Percentiles rank a stretch among this genome's conserved stretches.
Evolutionary conservation across 768 basidiomycete genomes (phyloP).

Genomic region (Russula virescens): DNA sequence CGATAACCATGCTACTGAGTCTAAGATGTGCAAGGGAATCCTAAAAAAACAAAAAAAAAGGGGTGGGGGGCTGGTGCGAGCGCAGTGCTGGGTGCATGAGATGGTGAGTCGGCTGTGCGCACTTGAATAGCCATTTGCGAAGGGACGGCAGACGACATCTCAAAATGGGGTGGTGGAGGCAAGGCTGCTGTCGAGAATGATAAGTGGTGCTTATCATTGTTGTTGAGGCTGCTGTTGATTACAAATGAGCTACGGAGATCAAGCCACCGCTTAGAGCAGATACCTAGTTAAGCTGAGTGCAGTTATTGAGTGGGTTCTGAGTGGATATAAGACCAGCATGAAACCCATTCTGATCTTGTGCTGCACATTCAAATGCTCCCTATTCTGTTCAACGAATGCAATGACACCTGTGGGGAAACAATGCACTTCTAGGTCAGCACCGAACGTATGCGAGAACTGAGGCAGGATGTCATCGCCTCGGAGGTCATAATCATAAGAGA

Average conservation of each 20-base stretch:
- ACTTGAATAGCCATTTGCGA: no score
- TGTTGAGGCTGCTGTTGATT: constrained; percentile 3
- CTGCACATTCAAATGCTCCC: constrained; percentile 11
- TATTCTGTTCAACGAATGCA: constrained; percentile 13
- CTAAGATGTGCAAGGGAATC: no score
- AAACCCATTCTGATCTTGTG: constrained; percentile 19
- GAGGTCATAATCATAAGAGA: no score
- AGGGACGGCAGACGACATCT: no score
- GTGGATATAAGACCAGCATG: constrained; percentile 9
- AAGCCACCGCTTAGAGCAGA: not conserved
- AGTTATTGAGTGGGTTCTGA: constrained; percentile 7
- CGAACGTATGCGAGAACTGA: constrained; percentile 17
- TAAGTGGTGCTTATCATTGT: constrained; percentile 7
- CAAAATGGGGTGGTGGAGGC: no score
- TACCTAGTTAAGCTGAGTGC: constrained; percentile 7
- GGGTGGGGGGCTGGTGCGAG: no score
- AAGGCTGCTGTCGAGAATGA: no score
- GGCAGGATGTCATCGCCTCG: constrained; percentile 7
- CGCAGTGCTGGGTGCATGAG: no score
- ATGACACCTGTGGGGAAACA: constrained; percentile 7
- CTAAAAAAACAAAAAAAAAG: no score
- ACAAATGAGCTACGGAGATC: constrained; percentile 1
- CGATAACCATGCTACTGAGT: no score
- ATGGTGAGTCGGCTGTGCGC: no score
- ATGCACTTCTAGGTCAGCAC: no score